Conservation (phyloP, 2,329 filamentous ascomycete species). For the Xylaria sp. region DNA sequence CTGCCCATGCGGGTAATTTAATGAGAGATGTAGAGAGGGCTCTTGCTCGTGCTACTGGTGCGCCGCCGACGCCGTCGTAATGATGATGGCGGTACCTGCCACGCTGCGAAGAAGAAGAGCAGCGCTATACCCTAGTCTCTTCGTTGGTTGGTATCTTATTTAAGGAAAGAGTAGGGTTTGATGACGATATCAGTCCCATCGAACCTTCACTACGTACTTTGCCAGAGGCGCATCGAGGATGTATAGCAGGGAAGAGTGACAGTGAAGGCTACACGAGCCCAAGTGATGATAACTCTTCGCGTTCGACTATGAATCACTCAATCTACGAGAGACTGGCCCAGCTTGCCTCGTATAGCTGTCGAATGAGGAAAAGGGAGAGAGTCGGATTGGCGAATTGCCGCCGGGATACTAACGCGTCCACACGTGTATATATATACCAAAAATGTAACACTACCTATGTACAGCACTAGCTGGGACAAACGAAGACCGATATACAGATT, state of each 20-base stretch:
- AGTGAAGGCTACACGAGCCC: not conserved
- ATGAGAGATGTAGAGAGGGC: constrained; percentile 5
- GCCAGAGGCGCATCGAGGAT: not conserved
- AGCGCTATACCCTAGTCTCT: not conserved
- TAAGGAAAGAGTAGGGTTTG: not conserved
- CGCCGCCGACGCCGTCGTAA: not conserved
- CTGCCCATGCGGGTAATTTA: not conserved
- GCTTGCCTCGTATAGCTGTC: not conserved
- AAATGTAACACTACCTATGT: constrained; percentile 39
- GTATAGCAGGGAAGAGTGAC: not conserved
- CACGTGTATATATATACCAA: constrained; percentile 32
- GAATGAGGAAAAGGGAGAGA: not conserved
- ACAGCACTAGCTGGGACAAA: constrained; percentile 24
- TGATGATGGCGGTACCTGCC: not conserved
- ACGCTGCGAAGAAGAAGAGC: not conserved
- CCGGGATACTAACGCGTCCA: constrained; percentile 15
- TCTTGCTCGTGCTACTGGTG: not conserved
- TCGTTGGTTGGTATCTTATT: not conserved
- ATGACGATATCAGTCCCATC: not conserved
- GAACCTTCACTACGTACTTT: not conserved
- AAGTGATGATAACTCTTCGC: not conserved
- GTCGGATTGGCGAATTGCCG: not conserved
- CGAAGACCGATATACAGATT: constrained; percentile 22
- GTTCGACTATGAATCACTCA: not conserved
- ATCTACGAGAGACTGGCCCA: not conserved